A percentile compares a stretch with the other conserved stretches of the same genome.
Conservation (phyloP, 2,329 filamentous ascomycete species). For the Pseudocercospora fijiensis region DNA sequence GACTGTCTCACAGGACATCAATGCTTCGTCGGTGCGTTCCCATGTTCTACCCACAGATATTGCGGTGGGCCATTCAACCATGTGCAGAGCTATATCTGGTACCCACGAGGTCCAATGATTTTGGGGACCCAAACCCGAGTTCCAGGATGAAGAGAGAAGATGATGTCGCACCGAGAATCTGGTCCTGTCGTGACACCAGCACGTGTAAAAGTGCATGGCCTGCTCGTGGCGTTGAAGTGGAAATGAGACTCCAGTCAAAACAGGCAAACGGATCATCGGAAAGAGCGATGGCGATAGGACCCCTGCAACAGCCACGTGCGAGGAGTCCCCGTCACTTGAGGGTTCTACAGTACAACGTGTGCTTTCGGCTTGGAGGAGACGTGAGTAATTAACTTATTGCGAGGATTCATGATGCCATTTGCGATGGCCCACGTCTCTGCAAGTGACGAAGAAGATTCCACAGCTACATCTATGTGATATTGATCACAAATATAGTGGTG, state of each 20-base stretch:
- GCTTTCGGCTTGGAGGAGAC: not conserved
- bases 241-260: slow-evolving; percentile 3
- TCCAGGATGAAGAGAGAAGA: not conserved
- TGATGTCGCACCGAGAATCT: not conserved
- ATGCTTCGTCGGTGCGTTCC: not conserved
- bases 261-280: not conserved
- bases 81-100: not conserved
- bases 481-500: not conserved
- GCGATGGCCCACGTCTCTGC: no score
- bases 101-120: not conserved
- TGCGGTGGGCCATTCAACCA: slow-evolving; percentile 5
- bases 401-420: no score
- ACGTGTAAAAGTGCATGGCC: not conserved
- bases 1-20: not conserved
- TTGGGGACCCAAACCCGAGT: not conserved
- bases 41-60: not conserved
- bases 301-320: slow-evolving; percentile 1
- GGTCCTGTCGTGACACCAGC: not conserved
- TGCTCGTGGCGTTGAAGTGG: slow-evolving; percentile 6
- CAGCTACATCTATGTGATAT: not conserved
- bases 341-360: not conserved
- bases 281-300: not conserved
- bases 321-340: not conserved
- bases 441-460: not conserved
- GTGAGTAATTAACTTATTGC: no score